Base-by-base conservation (phyloP, 2,329 filamentous ascomycete species). In the Stachybotrys elegans region DNA sequence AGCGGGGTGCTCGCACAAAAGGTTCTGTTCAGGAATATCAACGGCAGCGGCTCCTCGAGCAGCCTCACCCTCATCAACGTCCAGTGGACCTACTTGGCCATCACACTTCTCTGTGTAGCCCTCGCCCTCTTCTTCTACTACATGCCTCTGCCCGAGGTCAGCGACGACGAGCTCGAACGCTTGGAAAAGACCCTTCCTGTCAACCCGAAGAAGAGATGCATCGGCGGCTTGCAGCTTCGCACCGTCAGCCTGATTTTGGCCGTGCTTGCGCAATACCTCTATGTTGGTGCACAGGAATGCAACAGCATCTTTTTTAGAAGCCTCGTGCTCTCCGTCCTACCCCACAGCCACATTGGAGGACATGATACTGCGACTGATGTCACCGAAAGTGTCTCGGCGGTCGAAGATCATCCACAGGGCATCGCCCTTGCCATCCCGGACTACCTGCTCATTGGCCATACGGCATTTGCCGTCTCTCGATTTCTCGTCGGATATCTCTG, bases 11-110 rank as follows among this genome's bases (percentile, higher is more conserved):
- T 93, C 11, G 87, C 86, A 6, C 78, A 86, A 32, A 83, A 81
- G 46, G 83, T 86, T 16, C 87, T 92, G 58, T 92, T 92, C 65
- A 74, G 71, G 22, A 68, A 73, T 12, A 73, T 86, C 8, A 69
- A 75, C 25, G 57, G 54, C 17, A 46, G 56, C 14, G 51, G 51
- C 11, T 46, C 48, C 17, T 53, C 41, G 13, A 56, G 53, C 34
- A 63, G 57, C 25, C 60, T 71, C 22, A 77, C 76, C 2, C 72
- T 93, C 4, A 76, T 86, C 49, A 81, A 85, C 48, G 85, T 92
- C 2, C 88, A 93, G 62, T 94, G 85, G 84, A 86, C 87, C 0
- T 93, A 93, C 54, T 75, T 93, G n/a, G 84, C 83, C 44, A 84
- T 92, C 48, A 88, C 86, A 0, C 71, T 85, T 20, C 83, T 90